These are phyloP conservation scores for Trametes sp. DNA, from an alignment of 1,284 basidiomycete species.

Conservation along the genomic window DNA sequence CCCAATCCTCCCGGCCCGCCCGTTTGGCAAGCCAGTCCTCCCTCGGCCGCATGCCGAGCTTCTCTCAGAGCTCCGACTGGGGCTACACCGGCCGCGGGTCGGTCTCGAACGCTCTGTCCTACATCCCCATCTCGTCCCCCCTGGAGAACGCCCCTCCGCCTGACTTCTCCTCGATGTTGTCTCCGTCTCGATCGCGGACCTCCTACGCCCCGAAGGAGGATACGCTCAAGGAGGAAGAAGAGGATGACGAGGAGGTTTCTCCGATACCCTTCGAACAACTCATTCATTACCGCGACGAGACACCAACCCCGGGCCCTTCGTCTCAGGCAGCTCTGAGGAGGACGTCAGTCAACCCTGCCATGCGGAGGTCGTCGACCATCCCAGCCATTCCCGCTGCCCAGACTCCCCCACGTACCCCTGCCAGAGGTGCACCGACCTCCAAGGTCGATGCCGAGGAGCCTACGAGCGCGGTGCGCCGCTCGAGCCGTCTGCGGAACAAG, in stretches of 20 bases:
- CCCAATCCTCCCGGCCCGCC: neutral
- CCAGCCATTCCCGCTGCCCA: neutral
- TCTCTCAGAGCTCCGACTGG: too few species aligned
- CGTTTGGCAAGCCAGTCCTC: too few species aligned
- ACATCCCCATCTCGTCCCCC: neutral
- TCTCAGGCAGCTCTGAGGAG: neutral
- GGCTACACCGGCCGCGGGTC: too few species aligned
- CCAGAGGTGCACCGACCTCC: neutral
- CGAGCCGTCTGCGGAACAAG: neutral
- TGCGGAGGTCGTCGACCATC: neutral
- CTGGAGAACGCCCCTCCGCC: slow-evolving; percentile 12
- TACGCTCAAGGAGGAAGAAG: neutral
- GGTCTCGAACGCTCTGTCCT: too few species aligned
- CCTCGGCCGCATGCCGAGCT: too few species aligned
- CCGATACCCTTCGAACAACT: neutral
- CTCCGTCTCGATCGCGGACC: neutral
- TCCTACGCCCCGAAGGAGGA: neutral
- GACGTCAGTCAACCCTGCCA: neutral
- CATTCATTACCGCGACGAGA: slow-evolving; percentile 1
- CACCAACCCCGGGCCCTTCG: neutral
- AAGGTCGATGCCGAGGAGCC: neutral
- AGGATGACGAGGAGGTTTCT: neutral
- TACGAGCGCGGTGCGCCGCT: neutral
- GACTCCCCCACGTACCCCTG: neutral
- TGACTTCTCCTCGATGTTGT: neutral